Percentiles rank a stretch among this genome's conserved stretches.
These are phyloP conservation scores for Groenewaldozyma sp. DNA, from an alignment of 1,139 yeast genomes.

Conservation along the genomic window DNA sequence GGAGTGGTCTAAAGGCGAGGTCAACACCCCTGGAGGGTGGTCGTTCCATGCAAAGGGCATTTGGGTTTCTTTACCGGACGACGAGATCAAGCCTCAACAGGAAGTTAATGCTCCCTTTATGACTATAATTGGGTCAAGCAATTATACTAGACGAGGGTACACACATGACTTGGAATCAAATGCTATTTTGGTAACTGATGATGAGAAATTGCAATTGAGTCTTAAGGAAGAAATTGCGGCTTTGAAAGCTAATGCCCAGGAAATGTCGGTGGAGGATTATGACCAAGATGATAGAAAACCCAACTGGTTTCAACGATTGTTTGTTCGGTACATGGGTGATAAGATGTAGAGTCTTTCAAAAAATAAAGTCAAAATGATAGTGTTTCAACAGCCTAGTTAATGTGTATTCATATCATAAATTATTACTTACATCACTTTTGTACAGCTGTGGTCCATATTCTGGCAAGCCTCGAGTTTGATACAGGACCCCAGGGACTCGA, in stretches of 20 bases:
- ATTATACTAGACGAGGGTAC: conserved; percentile 86
- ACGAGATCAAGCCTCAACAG: conserved; percentile 8
- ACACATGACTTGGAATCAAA: conserved; percentile 82
- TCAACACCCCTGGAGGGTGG: conserved; percentile 82
- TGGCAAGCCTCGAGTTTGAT: too few relatives aligned
- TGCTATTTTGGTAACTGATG: conserved; percentile 67
- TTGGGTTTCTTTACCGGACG: conserved; percentile 62
- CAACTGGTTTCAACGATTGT: conserved; percentile 54
- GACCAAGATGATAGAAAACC: conserved; percentile 50
- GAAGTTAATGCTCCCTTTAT: conserved; percentile 53
- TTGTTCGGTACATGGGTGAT: conserved; percentile 38
- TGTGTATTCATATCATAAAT: too few relatives aligned
- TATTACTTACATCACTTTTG: too few relatives aligned
- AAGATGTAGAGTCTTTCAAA: too few relatives aligned
- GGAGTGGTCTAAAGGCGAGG: conserved; percentile 82
- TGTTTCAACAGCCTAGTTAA: too few relatives aligned
- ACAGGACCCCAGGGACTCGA: too few relatives aligned
- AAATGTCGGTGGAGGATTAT: conserved; percentile 50
- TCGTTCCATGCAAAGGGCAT: conserved; percentile 98
- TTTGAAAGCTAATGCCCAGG: conserved; percentile 44
- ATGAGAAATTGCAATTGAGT: conserved; percentile 43
- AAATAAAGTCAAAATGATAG: too few relatives aligned
- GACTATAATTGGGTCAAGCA: conserved; percentile 85
- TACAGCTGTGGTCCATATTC: too few relatives aligned
- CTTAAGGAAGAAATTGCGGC: conserved; percentile 60